Evolutionary conservation across 2,329 filamentous ascomycete species (phyloP), one percentile per base, ranked within the genome.

Genomic region (Grosmannia penicillata): DNA sequence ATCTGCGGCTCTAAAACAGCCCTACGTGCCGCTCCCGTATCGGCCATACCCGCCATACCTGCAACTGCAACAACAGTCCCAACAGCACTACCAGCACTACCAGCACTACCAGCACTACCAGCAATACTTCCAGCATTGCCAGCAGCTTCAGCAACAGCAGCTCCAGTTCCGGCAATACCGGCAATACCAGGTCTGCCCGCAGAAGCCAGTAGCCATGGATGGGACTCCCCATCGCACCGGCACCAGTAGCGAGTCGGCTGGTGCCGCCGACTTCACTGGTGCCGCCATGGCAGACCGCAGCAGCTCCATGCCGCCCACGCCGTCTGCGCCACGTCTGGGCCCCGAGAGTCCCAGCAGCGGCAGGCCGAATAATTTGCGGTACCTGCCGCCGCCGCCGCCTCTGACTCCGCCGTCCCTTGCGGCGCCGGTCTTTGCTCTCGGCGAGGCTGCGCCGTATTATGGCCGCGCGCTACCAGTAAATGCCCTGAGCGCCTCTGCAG

Each of bases 341-440:
- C n/a, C n/a, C n/a, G n/a, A n/a, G n/a, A n/a, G n/a, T n/a, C n/a
- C n/a, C n/a, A n/a, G n/a, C n/a, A n/a, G n/a, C n/a, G n/a, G n/a
- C n/a, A 37, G 24, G 8, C 19, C 6, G 27, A 30, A n/a, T 24
- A n/a, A 6, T n/a, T 19, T 31, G 17, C 32, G 47, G 42, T 47
- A 49, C 48, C 51, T 45, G 44, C 61, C 61, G 37, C 65, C 59
- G 36, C 62, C 66, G 32, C 61, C 62, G 40, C 66, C 68, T 40
- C 51, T 70, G 48, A 71, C 64, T 31, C 62, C 67, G 10, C 63
- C 66, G 8, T 58, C 60, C 42, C 51, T 64, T 37, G 62, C 61
- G 40, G 53, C 56, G 35, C 53, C 54, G 30, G 50, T 59, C 39
- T 67, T 64, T 46, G 56, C 57, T 11, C 60, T 68, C 42, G 54